These are phyloP conservation scores for Capsicum pubescens DNA, from an alignment of 257 asterid species.

Conservation along the genomic window DNA sequence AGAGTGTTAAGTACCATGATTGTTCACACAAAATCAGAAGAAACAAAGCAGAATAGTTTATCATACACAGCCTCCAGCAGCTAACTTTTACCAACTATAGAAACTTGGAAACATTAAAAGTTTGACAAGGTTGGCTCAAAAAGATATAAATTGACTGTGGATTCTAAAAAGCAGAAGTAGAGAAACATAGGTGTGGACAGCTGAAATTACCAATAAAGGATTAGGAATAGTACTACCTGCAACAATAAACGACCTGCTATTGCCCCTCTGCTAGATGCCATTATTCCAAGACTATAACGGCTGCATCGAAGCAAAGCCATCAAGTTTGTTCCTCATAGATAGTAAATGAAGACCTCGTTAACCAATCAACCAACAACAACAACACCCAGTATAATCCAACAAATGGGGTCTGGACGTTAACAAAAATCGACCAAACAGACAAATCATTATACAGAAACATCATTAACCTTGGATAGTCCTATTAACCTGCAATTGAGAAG, in stretches of 20 bases:
- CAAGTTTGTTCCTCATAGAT: too few relatives aligned
- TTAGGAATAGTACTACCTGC: conserved; percentile 53
- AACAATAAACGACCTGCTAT: conserved; percentile 82
- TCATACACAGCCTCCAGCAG: neutral
- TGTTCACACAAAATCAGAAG: neutral
- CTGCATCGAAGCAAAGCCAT: conserved; percentile 45
- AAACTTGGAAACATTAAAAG: neutral
- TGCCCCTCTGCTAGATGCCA: conserved; percentile 88
- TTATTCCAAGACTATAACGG: conserved; percentile 83
- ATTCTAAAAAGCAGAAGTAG: too few relatives aligned
- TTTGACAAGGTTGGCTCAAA: neutral
- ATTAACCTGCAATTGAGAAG: too few relatives aligned
- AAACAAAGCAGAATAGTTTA: neutral
- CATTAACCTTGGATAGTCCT: too few relatives aligned
- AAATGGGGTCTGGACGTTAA: too few relatives aligned
- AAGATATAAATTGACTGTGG: neutral
- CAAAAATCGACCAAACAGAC: too few relatives aligned
- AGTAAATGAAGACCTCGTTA: too few relatives aligned
- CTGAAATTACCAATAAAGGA: neutral
- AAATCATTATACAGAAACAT: too few relatives aligned
- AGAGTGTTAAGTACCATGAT: too few relatives aligned
- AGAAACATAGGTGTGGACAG: neutral
- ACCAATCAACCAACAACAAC: too few relatives aligned
- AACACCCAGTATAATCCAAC: too few relatives aligned
- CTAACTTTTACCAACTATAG: neutral